Evolutionary conservation across 306 rosid species (phyloP).

Genomic region (Quillaja saponaria): DNA sequence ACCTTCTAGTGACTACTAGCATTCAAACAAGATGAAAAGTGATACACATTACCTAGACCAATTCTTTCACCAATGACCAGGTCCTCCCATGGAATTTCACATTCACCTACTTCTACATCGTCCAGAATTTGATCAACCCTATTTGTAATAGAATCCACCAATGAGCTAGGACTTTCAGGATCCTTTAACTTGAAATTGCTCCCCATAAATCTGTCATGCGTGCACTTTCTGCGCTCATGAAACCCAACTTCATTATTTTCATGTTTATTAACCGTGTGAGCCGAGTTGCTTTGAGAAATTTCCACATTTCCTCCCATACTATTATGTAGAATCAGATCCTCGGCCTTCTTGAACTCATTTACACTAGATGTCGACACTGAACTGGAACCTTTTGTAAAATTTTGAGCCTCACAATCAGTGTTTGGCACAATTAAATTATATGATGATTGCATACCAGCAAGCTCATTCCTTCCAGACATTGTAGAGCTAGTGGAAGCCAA

Average conservation of each 20-base stretch:
- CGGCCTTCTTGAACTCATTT: conserved; percentile 39
- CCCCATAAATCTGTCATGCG: conserved; percentile 62
- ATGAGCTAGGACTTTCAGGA: conserved; percentile 54
- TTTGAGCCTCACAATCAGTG: conserved; percentile 41
- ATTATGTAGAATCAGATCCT: conserved; percentile 43
- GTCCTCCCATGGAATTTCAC: conserved; percentile 97
- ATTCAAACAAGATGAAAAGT: conserved; percentile 28
- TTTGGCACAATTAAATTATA: conserved; percentile 36
- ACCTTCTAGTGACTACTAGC: conserved; percentile 21
- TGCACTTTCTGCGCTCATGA: conserved; percentile 54
- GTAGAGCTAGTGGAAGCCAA: conserved; percentile 61
- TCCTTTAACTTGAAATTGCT: conserved; percentile 62
- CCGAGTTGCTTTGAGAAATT: conserved; percentile 35
- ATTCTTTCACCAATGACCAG: conserved; percentile 91
- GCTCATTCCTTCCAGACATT: conserved; percentile 49
- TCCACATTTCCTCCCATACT: conserved; percentile 37
- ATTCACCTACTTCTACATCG: conserved; percentile 88
- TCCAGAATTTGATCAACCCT: conserved; percentile 77
- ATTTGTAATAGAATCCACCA: conserved; percentile 49
- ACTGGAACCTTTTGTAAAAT: conserved; percentile 31
- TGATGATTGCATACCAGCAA: conserved; percentile 44
- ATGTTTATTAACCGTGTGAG: conserved; percentile 35
- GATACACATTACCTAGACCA: conserved; percentile 74
- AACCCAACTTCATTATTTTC: conserved; percentile 44
- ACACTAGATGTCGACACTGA: conserved; percentile 34